Evolutionary conservation across 768 basidiomycete species (phyloP), one percentile per base, ranked within the genome.

Genomic region (Nevesoporus exiguus): DNA sequence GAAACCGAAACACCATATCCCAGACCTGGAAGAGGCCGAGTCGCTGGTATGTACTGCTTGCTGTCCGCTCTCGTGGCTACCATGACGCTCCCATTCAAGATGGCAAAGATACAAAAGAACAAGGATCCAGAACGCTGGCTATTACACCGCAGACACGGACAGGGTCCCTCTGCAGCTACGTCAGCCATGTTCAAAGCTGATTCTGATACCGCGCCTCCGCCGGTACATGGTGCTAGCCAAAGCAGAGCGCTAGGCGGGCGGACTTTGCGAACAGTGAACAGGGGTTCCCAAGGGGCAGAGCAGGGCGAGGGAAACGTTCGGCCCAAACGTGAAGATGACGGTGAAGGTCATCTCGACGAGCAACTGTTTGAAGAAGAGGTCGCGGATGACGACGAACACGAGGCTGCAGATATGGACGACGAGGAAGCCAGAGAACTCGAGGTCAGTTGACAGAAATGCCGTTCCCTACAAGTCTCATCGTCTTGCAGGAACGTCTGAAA

Each of bases 371-470:
- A 93, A 62, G 89, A 87, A 62, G 86, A 89, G 17, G 87, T 92
- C 63, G 88, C 88, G 3, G 92, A 94, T 62, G 92, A 94, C 55
- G 92, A 94, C 31, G 92, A 93, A 63, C 83, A 83, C 62, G 80
- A 84, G 70, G 79, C 80, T 15, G 79, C 82, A 13, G 87, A 88
- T 51, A 80, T 82, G 51, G 82, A 91, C 39, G 92, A 93, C 51
- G 89, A 93, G 60, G 92, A 93, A 65, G 82, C 86, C 30, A 93
- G 88, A 66, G 88, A 90, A 65, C 75, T 85, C 11, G 88, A 91
- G 80, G 90, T 86, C 44, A 33, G 80, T 65, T 34, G 10, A 11
- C 46, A n/a, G 40, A 17, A 4, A 5, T 7, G 22, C 27, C 24
- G 9, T 17, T 36, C 22, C 15, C 25, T 9, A 14, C 24, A 2